Evolutionary conservation across 2,329 filamentous ascomycete genomes (phyloP), one percentile per base, ranked within the genome.

Genomic region (Didymosphaeria variabile): DNA sequence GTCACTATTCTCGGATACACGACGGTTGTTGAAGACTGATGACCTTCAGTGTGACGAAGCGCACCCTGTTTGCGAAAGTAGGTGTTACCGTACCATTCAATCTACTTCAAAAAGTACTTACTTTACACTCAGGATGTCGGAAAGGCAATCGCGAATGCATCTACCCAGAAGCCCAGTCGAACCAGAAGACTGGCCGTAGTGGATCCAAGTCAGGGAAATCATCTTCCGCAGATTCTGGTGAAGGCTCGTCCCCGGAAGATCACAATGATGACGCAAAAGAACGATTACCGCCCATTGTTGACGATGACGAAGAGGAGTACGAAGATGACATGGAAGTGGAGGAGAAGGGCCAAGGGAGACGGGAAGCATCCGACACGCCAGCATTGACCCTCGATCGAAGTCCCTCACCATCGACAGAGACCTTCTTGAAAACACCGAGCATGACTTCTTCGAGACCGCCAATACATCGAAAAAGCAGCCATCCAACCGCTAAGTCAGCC

Each of bases 61-160:
- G 23, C 91, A 90, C 70, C 95, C 95, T 13, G 85, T 91, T 56
- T 98, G 95, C 80, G 94, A 97, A 76, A 80, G 86, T 87, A 77
- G 74, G 85, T 82, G 40, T 29, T 56, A 51, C 32, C 47, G 49
- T 54, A 34, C 62, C 38, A 49, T 38, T 56, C 50, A 47, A 52
- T 63, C 46, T 60, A 40, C 40, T 36, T 38, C 45, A 26, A 49
- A 26, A 26, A 12, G 51, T 57, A 45, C 68, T 73, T 55, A 74
- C 59, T 56, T 59, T 46, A 32, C 56, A 62, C 50, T 29, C 67
- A 87, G 93, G 94, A 72, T 99, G 95, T 79, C 90, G 89, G 69
- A 99, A 98, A 79, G 95, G 94, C 53, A 91, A 89, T 68, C 87
- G 95, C 79, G 92, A 97, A 66, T 99, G 95, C 77, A 85, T 91